Base-by-base conservation (phyloP, 1,284 basidiomycete genomes). In the Sporisorium graminicola region DNA sequence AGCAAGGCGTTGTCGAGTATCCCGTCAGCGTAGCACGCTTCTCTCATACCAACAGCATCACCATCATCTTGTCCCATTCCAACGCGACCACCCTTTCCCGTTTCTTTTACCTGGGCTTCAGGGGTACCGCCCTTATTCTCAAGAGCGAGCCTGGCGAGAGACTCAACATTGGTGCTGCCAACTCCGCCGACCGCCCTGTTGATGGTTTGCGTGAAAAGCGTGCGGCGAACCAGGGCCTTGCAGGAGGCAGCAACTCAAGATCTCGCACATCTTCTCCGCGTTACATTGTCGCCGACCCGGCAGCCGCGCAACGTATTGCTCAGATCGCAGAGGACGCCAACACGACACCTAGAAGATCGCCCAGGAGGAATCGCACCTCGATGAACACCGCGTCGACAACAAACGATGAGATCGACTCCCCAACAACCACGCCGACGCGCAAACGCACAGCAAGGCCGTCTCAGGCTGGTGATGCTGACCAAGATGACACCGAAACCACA, bases 81-180 rank as follows among this genome's bases (percentile, higher is more conserved):
- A 76, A 80, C 68, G 60, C 75, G 12, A 69, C 74, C 61, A 61
- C 65, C 0, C 65, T 78, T 27, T 82, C 81, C 10, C 71, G 78
- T 42, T 67, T 84, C 63, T 85, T 78, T 74, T 85, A 81, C 44
- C 75, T 85, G 52, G 82, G 82, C 31, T 83, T 85, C 65, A 57
- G 80, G 13, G 83, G 83, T 29, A 80, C 76, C 5, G 79, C 82
- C 1, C 76, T 81, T 24, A 66, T 78, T 10, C 69, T 80, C 37
- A 74, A 73, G 43, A 64, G 70, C 40, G 80, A 79, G 20, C 63
- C 70, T 1, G 62, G 63, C 24, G 67, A 77, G 43, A 64, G 70
- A 29, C 66, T 82, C 57, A 74, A 84, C 42, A 77, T 84, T 16
- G 72, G 70, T 20, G 82, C 82, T 14, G 81, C 77, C 29, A 82